phyloP scores from a whole-genome alignment of 345 rosid species.

The Cardamine chenopodiifolia region DNA sequence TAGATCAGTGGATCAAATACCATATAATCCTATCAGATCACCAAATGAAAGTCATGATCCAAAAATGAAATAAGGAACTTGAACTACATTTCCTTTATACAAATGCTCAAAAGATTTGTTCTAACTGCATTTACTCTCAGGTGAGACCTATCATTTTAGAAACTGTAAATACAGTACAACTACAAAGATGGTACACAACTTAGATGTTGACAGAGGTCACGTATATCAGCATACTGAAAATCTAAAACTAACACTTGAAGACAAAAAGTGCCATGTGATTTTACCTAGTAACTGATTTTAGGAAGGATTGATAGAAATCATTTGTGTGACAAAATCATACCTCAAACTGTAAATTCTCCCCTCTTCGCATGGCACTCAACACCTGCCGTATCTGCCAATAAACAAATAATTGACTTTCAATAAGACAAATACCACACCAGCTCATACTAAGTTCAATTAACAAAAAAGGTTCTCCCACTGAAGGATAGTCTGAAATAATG shows the following conservation, averaged over 20 bases:
- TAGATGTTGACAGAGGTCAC: slow-evolving; percentile 1
- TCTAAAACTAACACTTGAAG: slow-evolving; percentile 26
- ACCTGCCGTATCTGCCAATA: slow-evolving; percentile 77
- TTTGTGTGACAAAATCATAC: slow-evolving; percentile 46
- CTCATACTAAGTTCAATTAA: not conserved
- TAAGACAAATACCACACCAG: not conserved
- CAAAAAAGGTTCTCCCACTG: not conserved
- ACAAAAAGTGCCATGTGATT: slow-evolving; percentile 6
- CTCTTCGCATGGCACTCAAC: slow-evolving; percentile 85
- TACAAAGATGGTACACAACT: not conserved
- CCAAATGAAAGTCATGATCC: slow-evolving; percentile 19
- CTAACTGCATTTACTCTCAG: not conserved
- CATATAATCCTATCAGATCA: slow-evolving; percentile 67
- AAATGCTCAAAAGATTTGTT: slow-evolving; percentile 2
- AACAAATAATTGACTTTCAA: not conserved
- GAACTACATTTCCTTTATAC: slow-evolving; percentile 11
- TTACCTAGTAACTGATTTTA: not conserved
- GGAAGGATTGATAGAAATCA: not conserved
- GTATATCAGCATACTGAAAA: not conserved
- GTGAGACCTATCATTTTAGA: not conserved
- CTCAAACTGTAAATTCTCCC: slow-evolving; percentile 79
- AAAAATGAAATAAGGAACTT: not conserved
- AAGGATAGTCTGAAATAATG: slow-evolving; percentile 1
- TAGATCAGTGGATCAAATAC: slow-evolving; percentile 71
- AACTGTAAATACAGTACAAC: slow-evolving; percentile 8